Evolutionary conservation across 2,329 filamentous ascomycete species (phyloP).

Genomic region (Exserohilum rostratum): DNA sequence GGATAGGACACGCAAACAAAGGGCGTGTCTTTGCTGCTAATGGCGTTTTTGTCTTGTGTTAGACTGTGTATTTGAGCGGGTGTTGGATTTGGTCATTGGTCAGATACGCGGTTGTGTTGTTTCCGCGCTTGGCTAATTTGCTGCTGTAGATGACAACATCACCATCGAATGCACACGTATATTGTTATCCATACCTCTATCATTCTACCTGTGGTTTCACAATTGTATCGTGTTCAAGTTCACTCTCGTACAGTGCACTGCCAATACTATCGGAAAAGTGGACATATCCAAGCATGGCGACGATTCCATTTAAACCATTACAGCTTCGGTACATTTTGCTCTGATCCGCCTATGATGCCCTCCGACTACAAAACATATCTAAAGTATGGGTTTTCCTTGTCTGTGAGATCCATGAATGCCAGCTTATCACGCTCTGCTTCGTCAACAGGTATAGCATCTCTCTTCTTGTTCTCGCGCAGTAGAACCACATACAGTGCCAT

Average conservation of each 20-base stretch:
- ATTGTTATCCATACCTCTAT: neutral
- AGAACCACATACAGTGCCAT: constrained; percentile 64
- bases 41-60: constrained; percentile 5
- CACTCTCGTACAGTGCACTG: too few species aligned
- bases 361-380: constrained; percentile 55
- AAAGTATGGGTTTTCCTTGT: constrained; percentile 64
- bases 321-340: neutral
- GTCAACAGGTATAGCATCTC: constrained; percentile 55
- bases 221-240: too few species aligned
- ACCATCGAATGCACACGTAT: neutral
- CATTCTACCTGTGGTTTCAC: neutral
- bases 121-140: neutral
- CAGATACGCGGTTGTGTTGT: neutral
- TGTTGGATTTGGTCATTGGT: neutral
- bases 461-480: constrained; percentile 58
- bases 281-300: neutral
- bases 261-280: too few species aligned
- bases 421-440: constrained; percentile 61
- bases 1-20: neutral
- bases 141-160: neutral
- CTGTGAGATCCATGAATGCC: constrained; percentile 60
- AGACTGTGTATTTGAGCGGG: constrained; percentile 1
- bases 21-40: neutral
- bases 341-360: neutral
- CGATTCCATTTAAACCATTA: neutral